Evolutionary conservation across 2,329 filamentous ascomycete species (phyloP).

Genomic region (Cordyceps fumosorosea): DNA sequence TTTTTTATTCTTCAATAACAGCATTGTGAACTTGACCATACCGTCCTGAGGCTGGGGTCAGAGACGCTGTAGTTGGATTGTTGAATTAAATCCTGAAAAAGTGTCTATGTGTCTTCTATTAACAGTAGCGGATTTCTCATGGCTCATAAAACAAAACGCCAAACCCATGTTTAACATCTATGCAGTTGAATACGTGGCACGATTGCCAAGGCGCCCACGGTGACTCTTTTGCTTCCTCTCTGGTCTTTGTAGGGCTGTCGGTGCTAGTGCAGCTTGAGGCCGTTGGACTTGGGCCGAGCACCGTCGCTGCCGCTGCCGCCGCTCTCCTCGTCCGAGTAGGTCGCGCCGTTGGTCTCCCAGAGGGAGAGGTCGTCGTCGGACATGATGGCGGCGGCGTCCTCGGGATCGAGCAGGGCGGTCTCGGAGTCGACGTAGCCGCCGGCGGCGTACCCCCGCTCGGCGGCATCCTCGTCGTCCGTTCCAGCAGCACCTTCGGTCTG

Average conservation of each 20-base stretch:
- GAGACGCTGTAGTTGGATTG: not conserved
- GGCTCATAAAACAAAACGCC: constrained; percentile 1
- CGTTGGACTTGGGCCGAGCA: not conserved
- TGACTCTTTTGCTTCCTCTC: not conserved
- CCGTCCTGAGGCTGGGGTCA: not conserved
- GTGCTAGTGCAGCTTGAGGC: constrained; percentile 3
- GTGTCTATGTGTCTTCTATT: not conserved
- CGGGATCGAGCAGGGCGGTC: constrained; percentile 37
- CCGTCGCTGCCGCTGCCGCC: constrained; percentile 26
- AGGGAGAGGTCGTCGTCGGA: constrained; percentile 53
- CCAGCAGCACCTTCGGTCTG: constrained; percentile 24
- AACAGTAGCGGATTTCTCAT: not conserved
- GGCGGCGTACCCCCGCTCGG: constrained; percentile 26
- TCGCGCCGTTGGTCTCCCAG: constrained; percentile 36
- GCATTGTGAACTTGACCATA: not conserved
- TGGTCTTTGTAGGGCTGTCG: not conserved
- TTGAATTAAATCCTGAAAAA: not conserved
- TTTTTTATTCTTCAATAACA: not conserved
- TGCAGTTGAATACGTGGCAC: not conserved
- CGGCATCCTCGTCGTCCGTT: constrained; percentile 20
- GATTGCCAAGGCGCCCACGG: not conserved
- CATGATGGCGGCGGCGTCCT: constrained; percentile 48
- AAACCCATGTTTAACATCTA: not conserved
- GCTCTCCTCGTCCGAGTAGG: constrained; percentile 27
- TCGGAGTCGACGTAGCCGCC: constrained; percentile 38